A percentile compares a stretch with the other conserved stretches of the same genome.
These are phyloP conservation scores for Pyricularia grisea DNA, from an alignment of 2,329 filamentous ascomycete species.

Conservation along the genomic window DNA sequence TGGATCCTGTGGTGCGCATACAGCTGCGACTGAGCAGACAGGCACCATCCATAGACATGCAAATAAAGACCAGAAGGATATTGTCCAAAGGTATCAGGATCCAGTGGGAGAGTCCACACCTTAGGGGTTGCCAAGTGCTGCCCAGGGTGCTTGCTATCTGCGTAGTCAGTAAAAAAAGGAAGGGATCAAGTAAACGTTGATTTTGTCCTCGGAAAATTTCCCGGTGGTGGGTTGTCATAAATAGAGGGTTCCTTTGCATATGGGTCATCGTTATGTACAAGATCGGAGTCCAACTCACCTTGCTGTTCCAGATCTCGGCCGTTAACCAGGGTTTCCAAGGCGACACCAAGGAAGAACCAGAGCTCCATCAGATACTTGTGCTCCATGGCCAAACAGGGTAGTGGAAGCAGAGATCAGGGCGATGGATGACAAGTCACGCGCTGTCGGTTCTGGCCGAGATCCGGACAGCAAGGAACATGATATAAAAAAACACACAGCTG, in stretches of 20 bases:
- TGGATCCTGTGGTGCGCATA: neutral
- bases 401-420: slow-evolving; percentile 13
- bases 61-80: neutral
- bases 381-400: slow-evolving; percentile 16
- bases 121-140: neutral
- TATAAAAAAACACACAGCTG: neutral
- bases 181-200: neutral
- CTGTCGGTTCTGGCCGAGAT: slow-evolving; percentile 18
- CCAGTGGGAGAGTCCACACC: neutral
- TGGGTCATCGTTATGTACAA: slow-evolving; percentile 28
- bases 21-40: neutral
- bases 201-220: neutral
- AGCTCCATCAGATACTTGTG: slow-evolving; percentile 16
- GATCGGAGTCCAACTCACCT: slow-evolving; percentile 22
- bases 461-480: slow-evolving; percentile 23
- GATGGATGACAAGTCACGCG: slow-evolving; percentile 17
- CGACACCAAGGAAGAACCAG: slow-evolving; percentile 16
- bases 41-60: neutral
- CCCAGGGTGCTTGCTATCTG: neutral
- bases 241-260: slow-evolving; percentile 22
- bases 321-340: slow-evolving; percentile 24
- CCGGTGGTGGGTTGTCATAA: slow-evolving; percentile 3
- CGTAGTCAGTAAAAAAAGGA: neutral
- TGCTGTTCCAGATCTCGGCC: slow-evolving; percentile 25
- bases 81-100: neutral